Conservation (phyloP, 495 filamentous ascomycete genomes). For the Podospora conica region DNA sequence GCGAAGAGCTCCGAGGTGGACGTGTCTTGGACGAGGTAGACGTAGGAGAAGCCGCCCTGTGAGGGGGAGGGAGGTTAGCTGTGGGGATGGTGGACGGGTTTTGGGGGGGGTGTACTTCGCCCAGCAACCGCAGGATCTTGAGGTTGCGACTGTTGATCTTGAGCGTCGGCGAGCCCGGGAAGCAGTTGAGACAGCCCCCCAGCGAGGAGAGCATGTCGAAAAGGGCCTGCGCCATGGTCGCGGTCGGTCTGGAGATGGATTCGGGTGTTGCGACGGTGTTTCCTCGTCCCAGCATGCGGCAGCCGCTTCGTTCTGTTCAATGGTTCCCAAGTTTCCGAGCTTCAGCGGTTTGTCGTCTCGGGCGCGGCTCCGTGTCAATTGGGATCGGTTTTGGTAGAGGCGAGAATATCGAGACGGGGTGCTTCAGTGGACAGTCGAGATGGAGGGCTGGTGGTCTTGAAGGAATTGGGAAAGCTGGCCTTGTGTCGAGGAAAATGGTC, state of each 20-base stretch:
- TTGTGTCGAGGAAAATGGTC: too few relatives aligned
- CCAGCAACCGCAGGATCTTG: slow-evolving; percentile 87
- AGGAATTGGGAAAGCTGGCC: too few relatives aligned
- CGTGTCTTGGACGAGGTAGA: slow-evolving; percentile 94
- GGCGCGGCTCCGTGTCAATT: neutral
- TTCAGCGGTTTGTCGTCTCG: neutral
- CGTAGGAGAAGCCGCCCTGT: slow-evolving; percentile 95
- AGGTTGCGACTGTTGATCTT: slow-evolving; percentile 93
- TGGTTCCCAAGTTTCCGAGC: neutral
- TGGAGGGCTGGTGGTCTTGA: neutral
- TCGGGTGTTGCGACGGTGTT: too few relatives aligned
- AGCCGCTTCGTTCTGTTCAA: too few relatives aligned
- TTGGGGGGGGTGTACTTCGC: slow-evolving; percentile 36
- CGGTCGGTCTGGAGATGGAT: neutral
- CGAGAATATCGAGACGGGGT: neutral
- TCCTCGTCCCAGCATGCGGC: too few relatives aligned
- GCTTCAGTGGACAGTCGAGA: too few relatives aligned
- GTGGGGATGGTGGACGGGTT: neutral
- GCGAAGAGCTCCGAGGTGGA: slow-evolving; percentile 76
- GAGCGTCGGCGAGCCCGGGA: slow-evolving; percentile 84
- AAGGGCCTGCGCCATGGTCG: slow-evolving; percentile 72
- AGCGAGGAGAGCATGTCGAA: slow-evolving; percentile 86
- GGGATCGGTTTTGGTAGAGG: neutral
- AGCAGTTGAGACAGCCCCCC: slow-evolving; percentile 90
- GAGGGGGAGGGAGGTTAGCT: neutral